Evolutionary conservation across 352 stramenopile genomes (phyloP).

Genomic region (Detonula confervacea): DNA sequence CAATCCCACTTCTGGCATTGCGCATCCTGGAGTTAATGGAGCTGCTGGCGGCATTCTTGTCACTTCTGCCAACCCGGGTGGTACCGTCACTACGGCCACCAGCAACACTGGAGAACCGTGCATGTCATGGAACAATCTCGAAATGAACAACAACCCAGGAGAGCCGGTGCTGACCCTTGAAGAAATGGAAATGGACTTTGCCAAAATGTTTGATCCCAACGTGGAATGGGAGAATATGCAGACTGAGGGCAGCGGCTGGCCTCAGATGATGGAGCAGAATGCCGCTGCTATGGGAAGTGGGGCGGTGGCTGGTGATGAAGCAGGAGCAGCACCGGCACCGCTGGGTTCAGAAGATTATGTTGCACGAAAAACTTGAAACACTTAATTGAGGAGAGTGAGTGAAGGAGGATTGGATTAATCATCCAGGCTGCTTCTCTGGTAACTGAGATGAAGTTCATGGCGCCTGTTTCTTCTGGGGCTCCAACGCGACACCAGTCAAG

Average conservation of each 20-base stretch:
- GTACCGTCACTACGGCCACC: background rate
- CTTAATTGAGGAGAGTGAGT: background rate
- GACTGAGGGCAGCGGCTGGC: constrained; percentile 59
- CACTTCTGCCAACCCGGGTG: constrained; percentile 21
- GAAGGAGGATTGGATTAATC: too few species aligned
- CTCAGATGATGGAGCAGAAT: background rate
- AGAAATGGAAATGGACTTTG: constrained; percentile 85
- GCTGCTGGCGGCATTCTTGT: constrained; percentile 11
- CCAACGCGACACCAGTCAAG: too few species aligned
- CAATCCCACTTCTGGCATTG: constrained; percentile 11
- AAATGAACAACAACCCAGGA: constrained; percentile 10
- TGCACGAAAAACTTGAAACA: constrained; percentile 8
- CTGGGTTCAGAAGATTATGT: background rate
- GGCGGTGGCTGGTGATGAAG: background rate
- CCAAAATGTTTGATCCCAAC: constrained; percentile 74
- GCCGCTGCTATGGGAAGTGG: background rate
- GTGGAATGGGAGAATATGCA: constrained; percentile 68
- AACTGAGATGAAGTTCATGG: too few species aligned
- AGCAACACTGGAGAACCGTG: constrained; percentile 13
- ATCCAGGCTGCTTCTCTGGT: too few species aligned
- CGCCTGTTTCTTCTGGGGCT: too few species aligned
- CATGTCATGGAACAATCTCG: constrained; percentile 40
- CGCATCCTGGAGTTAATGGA: background rate
- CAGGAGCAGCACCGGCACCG: background rate
- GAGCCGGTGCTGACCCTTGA: constrained; percentile 43